Evolutionary conservation across 169 alveolate genomes (phyloP), one percentile per base, ranked within the genome.

Genomic region (Cryptosporidium sp.): DNA sequence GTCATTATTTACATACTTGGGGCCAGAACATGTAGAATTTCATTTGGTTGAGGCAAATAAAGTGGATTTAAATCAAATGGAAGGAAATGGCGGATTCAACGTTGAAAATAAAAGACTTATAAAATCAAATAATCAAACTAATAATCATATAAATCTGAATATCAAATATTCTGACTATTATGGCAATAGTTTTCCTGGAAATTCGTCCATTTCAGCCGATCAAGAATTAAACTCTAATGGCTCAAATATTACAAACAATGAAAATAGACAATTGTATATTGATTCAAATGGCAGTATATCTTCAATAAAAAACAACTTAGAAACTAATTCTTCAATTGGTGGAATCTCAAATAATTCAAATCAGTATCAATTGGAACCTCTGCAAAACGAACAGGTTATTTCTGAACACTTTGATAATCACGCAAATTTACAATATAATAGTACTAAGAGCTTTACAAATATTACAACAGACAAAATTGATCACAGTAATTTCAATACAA

Each of bases 11-110:
- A 14, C 23, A 50, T 7, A 3, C 3, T 50, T 71, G 39, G 14
- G 12, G 43, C 21, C 16, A 50, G 14, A 18, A 9, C n/a, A 35
- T 16, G 18, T 23, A 43, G 18, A 50, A n/a, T 16, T 50, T 50
- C 21, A 71, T 26, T 14, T 50, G 37, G 69, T 55, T 16, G 16
- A 6, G n/a, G 68, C 69, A 43, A 71, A 71, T 7, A 71, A 71
- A 71, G 85, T 71, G 18, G 85, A 71, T 43, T 43, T 71, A 33
- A 55, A 71, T 71, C 61, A 50, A 71, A 71, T 71, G 5, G 67
- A 50, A 71, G 26, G 18, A 65, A 65, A 65, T 29, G 71, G 45
- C 6, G 7, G 41, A 10, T 29, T 65, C 31, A 4, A 29, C 2
- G 51, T 7, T 14, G 71, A 33, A 37, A 9, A 33, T 33, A 33